A percentile compares a stretch with the other conserved stretches of the same genome.
Evolutionary conservation across 805 yeast species (phyloP).

Genomic region (Candida maltosa): DNA sequence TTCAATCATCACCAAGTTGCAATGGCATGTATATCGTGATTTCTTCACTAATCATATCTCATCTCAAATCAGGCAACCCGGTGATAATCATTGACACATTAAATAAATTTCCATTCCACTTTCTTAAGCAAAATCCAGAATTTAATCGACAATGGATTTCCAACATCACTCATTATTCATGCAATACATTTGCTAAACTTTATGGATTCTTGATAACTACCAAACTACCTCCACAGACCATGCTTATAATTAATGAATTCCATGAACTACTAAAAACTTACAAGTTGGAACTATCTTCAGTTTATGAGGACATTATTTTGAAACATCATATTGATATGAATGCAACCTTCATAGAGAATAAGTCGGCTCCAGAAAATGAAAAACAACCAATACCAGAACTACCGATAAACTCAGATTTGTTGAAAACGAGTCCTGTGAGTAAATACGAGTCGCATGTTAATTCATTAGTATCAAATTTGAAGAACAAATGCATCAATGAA

Average conservation of each 20-base stretch:
- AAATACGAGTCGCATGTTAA: slow-evolving; percentile 30
- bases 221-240: slow-evolving; percentile 8
- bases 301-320: slow-evolving; percentile 31
- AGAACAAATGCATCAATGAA: slow-evolving; percentile 18
- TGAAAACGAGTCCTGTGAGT: slow-evolving; percentile 25
- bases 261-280: slow-evolving; percentile 36
- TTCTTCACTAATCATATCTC: slow-evolving; percentile 24
- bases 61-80: slow-evolving; percentile 19
- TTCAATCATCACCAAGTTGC: slow-evolving; percentile 36
- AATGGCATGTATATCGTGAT: slow-evolving; percentile 17
- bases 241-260: slow-evolving; percentile 27
- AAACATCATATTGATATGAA: slow-evolving; percentile 29
- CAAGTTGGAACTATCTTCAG: slow-evolving; percentile 27
- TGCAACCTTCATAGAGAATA: slow-evolving; percentile 15
- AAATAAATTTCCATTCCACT: slow-evolving; percentile 25
- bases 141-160: slow-evolving; percentile 20
- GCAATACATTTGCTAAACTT: slow-evolving; percentile 26
- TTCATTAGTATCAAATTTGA: slow-evolving; percentile 21
- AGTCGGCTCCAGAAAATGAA: slow-evolving; percentile 13
- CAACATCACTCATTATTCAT: slow-evolving; percentile 10
- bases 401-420: slow-evolving; percentile 25
- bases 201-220: slow-evolving; percentile 16
- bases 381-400: slow-evolving; percentile 20
- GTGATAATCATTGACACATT: slow-evolving; percentile 31
- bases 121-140: slow-evolving; percentile 15